Evolutionary conservation across 164 flowering plant species (phyloP), one percentile per base, ranked within the genome.

Genomic region (Macadamia tetraphylla): DNA sequence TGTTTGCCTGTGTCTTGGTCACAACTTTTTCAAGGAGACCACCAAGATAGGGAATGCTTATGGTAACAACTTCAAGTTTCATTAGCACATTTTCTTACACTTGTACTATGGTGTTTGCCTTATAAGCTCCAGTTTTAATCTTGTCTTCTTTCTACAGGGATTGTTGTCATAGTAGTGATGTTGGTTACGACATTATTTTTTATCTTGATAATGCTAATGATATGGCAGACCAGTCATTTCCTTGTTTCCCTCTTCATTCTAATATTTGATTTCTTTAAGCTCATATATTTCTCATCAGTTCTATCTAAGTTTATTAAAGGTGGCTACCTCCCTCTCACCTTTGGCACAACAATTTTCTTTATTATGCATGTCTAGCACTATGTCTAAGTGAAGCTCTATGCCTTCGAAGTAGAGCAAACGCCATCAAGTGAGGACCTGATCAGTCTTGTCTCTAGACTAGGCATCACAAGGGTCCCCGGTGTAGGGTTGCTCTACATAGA

Each of bases 301-400:
- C 71, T 75, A 62, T 75, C 71, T 68, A 71, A 75, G 63, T 75
- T 75, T n/a, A 58, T 68, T 15, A 63, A 67, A 67, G 72, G 78
- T 6, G 74, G 78, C 6, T 75, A 75, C 61, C 71, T 75, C 43
- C 78, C 78, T 4, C 74, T 75, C 35, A 11, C 66, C n/a, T 75
- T 75, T 13, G 74, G 74, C 0, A 71, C 62, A 42, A 62, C 1
- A 0, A 61, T 75, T 10, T 63, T 71, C 59, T 58, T 64, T 15
- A 58, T 71, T 1, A 75, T 75, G 74, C 71, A 71, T 30, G 78
- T 75, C 8, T 75, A 74, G 78, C 68, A 75, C 71, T 71, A 71
- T 10, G 74, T 75, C 42, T 69, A 75, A 17, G 29, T 60, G 15
- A 71, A 71, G 65, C 66, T 66, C 3, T 59, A 75, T 13, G 55